Conservation (phyloP, 768 basidiomycete species). For the Dentipellis sp. region DNA sequence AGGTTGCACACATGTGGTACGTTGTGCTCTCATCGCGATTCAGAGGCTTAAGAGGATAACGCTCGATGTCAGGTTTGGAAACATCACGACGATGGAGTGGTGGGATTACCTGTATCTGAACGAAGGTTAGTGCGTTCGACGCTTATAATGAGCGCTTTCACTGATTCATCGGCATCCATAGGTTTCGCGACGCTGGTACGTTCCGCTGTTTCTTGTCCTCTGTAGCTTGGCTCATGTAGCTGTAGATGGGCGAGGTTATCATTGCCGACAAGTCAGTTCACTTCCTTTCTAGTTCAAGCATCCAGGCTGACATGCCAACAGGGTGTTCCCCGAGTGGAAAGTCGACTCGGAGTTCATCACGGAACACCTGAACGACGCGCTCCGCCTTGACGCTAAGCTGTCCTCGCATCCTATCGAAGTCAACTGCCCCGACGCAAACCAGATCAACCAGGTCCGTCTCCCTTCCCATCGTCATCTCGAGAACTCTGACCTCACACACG, state of each 20-base stretch:
- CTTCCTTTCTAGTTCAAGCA: background rate
- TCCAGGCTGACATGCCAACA: conserved; percentile 17
- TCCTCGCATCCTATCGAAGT: conserved; percentile 94
- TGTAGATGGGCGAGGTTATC: conserved; percentile 43
- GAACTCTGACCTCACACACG: background rate
- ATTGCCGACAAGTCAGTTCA: conserved; percentile 3
- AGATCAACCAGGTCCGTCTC: conserved; percentile 66
- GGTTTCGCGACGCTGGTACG: conserved; percentile 71
- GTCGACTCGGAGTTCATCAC: conserved; percentile 75
- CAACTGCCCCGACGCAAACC: conserved; percentile 76
- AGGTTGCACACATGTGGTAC: conserved; percentile 81
- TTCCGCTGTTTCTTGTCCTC: too few relatives aligned
- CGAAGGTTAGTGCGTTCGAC: conserved; percentile 46
- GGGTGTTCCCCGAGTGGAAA: conserved; percentile 81
- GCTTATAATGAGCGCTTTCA: background rate
- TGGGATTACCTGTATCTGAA: conserved; percentile 82
- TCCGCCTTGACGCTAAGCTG: conserved; percentile 73
- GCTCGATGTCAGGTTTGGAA: conserved; percentile 60
- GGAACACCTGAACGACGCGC: conserved; percentile 65
- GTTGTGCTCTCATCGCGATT: conserved; percentile 1
- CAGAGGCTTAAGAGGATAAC: too few relatives aligned
- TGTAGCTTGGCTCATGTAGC: background rate
- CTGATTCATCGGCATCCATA: conserved; percentile 38
- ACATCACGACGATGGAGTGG: conserved; percentile 92
- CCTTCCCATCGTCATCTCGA: too few relatives aligned